Evolutionary conservation across 1,284 basidiomycete species (phyloP), one percentile per base, ranked within the genome.

Genomic region (Cutaneotrichosporon spelunceum): DNA sequence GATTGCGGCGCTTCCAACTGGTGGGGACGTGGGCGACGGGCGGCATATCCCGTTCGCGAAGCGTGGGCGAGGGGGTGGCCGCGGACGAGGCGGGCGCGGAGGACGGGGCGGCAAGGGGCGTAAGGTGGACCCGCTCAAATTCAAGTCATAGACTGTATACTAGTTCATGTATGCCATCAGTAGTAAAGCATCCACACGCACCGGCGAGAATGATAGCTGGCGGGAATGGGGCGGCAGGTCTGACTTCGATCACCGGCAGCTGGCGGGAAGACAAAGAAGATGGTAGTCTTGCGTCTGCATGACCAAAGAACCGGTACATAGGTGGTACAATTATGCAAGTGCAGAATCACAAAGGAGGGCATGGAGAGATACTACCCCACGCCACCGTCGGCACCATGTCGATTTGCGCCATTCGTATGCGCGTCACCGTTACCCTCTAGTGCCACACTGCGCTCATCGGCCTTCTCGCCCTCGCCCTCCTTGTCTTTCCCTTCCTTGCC

Each of bases 1-100:
- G 52, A 90, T 93, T 57, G 86, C 84, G 79, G 67, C 82, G 81
- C 74, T 82, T 5, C 66, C 70, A 10, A 60, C 68, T 1, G 65
- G 67, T 14, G 67, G 68, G 5, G 75, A 78, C 55, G 72, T 74
- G 19, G 48, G 47, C 9, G 74, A 76, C 44, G 66, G 69, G 29
- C 64, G 64, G 16, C 69, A 72, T 54, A 66, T 79, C 14, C 65
- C 68, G 0, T 79, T 78, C 57, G 63, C 67, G 4, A 72, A 71
- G 56, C 67, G 74, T 19, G 72, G 71, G 4, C 64, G 65, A 2
- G 64, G 65, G 0, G 73, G 73, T 19, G 64, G 72, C 24, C 59
- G 70, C 21, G 66, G 68, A 1, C 64, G 67, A 26, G 70, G 73
- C 7, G 64, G 70, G 4, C 53, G 70, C 16, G 57, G 72, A 9